phyloP scores from a whole-genome alignment of 176 grass and related monocot genomes.

The Alopecurus myosuroides region DNA sequence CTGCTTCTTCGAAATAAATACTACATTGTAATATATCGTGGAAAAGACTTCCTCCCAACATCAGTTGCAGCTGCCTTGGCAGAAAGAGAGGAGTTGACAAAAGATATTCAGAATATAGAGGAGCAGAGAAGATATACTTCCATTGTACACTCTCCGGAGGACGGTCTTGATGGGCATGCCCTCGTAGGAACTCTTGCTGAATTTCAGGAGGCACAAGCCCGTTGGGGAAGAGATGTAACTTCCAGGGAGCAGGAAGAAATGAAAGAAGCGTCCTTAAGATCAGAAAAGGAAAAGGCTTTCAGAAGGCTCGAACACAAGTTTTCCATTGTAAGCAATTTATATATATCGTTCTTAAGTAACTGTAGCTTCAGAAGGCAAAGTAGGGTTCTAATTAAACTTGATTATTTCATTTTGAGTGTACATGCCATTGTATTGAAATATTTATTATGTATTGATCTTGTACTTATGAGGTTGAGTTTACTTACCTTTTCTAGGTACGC shows the following conservation, averaged over 20 bases:
- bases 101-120: conserved; percentile 75
- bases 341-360: not conserved
- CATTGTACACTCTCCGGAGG: conserved; percentile 26
- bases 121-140: conserved; percentile 55
- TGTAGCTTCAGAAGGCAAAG: not conserved
- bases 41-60: conserved; percentile 91
- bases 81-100: conserved; percentile 85
- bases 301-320: conserved; percentile 84
- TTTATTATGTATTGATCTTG: not conserved
- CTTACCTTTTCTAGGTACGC: conserved; percentile 1
- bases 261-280: conserved; percentile 83
- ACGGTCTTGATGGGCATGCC: conserved; percentile 53
- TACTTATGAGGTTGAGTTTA: not conserved
- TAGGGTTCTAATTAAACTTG: not conserved
- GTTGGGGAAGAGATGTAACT: conserved; percentile 85
- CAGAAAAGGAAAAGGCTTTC: conserved; percentile 65
- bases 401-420: not conserved
- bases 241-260: conserved; percentile 70
- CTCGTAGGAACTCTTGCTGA: conserved; percentile 87
- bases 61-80: conserved; percentile 57
- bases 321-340: conserved; percentile 64
- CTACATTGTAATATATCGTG: conserved; percentile 94
- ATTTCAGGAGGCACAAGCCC: conserved; percentile 86
- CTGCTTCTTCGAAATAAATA: conserved; percentile 94
- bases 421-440: not conserved